Conservation (phyloP, 2,329 filamentous ascomycete species). For the Phoma herbarum region DNA sequence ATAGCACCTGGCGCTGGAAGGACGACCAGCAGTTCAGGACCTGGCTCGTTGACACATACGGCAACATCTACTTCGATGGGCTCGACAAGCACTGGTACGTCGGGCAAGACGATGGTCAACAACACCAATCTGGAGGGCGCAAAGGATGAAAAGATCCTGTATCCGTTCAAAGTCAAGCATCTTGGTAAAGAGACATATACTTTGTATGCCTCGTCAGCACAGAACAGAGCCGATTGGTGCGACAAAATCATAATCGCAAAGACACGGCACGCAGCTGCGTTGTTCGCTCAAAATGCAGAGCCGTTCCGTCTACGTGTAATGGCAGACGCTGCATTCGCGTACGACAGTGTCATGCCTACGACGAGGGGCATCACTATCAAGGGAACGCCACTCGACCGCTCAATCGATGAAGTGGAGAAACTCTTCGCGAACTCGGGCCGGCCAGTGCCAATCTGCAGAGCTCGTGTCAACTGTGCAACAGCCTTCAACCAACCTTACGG, state of each 20-base stretch:
- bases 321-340: conserved; percentile 89
- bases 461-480: conserved; percentile 90
- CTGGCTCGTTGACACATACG: conserved; percentile 69
- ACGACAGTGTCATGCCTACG: conserved; percentile 67
- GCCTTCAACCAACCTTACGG: conserved; percentile 83
- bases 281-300: conserved; percentile 92
- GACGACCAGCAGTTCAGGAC: conserved; percentile 53
- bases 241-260: conserved; percentile 94
- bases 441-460: conserved; percentile 80
- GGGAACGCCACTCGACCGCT: conserved; percentile 89
- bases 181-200: conserved; percentile 93
- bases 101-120: conserved; percentile 59
- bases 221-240: conserved; percentile 87
- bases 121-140: conserved; percentile 60
- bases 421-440: conserved; percentile 71
- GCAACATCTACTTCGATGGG: conserved; percentile 70
- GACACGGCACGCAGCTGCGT: conserved; percentile 86
- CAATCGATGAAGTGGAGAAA: conserved; percentile 87
- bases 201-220: conserved; percentile 80
- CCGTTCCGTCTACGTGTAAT: conserved; percentile 92
- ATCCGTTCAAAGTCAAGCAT: conserved; percentile 95
- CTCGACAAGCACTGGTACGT: conserved; percentile 59
- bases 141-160: conserved; percentile 80
- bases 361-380: conserved; percentile 78
- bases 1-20: conserved; percentile 60